Percentiles rank a stretch among this genome's conserved stretches.
Evolutionary conservation across 2,329 filamentous ascomycete genomes (phyloP).

Genomic region (Phoma sp.): DNA sequence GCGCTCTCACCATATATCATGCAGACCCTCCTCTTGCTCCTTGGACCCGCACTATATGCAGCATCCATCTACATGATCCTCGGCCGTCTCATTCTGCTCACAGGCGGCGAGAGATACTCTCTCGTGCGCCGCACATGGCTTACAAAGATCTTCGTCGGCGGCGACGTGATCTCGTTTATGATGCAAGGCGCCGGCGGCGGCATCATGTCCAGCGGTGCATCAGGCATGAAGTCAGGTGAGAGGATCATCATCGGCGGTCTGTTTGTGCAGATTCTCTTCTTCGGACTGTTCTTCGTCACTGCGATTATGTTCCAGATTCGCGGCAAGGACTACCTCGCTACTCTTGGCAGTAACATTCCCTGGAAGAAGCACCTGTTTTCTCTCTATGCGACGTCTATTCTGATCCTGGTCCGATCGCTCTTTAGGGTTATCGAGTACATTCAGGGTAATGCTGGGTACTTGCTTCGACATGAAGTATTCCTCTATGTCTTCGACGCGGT

Average conservation of each 20-base stretch:
- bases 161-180: constrained; percentile 56
- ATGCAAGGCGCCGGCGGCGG: constrained; percentile 51
- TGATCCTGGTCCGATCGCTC: constrained; percentile 59
- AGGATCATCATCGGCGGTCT: constrained; percentile 57
- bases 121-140: constrained; percentile 51
- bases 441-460: constrained; percentile 53
- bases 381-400: constrained; percentile 53
- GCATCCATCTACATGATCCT: constrained; percentile 60
- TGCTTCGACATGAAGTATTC: constrained; percentile 54
- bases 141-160: constrained; percentile 56
- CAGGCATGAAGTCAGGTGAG: constrained; percentile 45
- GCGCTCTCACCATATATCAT: constrained; percentile 52
- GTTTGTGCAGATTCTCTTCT: constrained; percentile 57
- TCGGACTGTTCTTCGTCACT: constrained; percentile 55
- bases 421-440: constrained; percentile 60
- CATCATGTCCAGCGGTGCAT: constrained; percentile 44
- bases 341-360: constrained; percentile 5
- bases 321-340: constrained; percentile 6
- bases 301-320: constrained; percentile 24
- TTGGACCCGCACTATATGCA: constrained; percentile 57
- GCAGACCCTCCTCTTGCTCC: constrained; percentile 53
- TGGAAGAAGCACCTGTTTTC: constrained; percentile 50
- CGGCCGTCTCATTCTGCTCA: constrained; percentile 52
- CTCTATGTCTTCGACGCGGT: constrained; percentile 57
- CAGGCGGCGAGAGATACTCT: constrained; percentile 50